Evolutionary conservation across 257 asterid species (phyloP), one percentile per base, ranked within the genome.

Genomic region (Primulina eburnea): DNA sequence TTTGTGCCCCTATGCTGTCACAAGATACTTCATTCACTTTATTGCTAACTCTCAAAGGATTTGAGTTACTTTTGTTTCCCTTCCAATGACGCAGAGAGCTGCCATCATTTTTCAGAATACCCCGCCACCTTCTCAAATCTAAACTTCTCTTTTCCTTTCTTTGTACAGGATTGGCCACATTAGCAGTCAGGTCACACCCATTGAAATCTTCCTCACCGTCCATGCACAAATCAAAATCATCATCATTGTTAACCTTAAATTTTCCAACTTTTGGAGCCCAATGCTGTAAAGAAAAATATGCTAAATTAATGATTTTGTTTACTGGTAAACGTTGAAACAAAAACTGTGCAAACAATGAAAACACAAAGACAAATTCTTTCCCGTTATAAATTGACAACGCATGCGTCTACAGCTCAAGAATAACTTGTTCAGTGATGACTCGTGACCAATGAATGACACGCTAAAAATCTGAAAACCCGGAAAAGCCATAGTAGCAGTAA

Each of bases 141-240:
- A 93, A 52, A 68, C 84, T 81, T 84, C 80, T 86, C 82, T 75
- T 93, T 81, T 87, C 89, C 77, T 82, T 87, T 61, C 94, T 86
- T 65, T 64, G 79, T 34, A 87, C 65, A 2, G 95, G 93, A 52
- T 81, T 75, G n/a, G 95, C 90, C 75, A 78, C 80, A 75, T 64
- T 69, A 71, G 90, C 82, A 77, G 74, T 74, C 65, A 18, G 20
- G 60, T 71, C 87, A 79, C 68, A 69, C 69, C 76, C 87, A 57
- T 67, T 68, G 47, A 71, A 72, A 62, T 79, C 82, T 43, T 79
- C 86, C 30, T 80, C 90, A 38, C 70, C 85, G 62, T 57, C 76
- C 4, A 75, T 73, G 37, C 79, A 86, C 53, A 30, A 77, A 59
- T 76, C 86, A 62, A 16, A 4, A 47, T 68, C 81, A 17, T 63